Evolutionary conservation across 495 filamentous ascomycete genomes (phyloP), one percentile per base, ranked within the genome.

Genomic region (Penicillium fimorum): DNA sequence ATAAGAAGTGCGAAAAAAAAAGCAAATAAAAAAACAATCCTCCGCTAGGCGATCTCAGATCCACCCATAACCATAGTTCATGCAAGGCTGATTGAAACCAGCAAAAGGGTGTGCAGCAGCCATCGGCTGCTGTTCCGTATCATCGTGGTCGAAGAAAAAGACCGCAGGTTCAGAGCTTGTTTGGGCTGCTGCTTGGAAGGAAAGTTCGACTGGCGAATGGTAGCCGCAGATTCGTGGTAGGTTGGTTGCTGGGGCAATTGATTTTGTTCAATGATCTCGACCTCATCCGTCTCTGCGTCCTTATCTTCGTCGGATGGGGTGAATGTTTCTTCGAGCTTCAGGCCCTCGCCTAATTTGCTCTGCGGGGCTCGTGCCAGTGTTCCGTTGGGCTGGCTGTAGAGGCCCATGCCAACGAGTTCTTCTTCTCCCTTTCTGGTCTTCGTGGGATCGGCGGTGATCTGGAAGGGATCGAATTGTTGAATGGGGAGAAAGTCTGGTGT

Each of bases 301-400:
- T 84, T 79, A 29, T 84, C 82, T 6, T 87, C 83, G 29, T 84
- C 80, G 6, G 88, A 87, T 12, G 90, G 90, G 32, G 84, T 84
- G 79, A 89, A 95, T 5, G 87, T 87, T 57, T 93, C 90, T 74
- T 92, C 90, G 13, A 95, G 75, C 64, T 92, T 95, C 62, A 92
- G 70, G 0, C 89, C 89, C 64, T 89, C 89, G 41, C 89, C 88
- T 12, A 76, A 79, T 1, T 66, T 45, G 32, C 58, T 64, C 37
- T 65, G 64, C 17, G 79, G 78, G 5, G 79, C 76, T 32, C 78
- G 79, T 43, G 79, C 79, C 8, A 68, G 60, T 53, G 54, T 78
- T 49, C 76, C 71, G 35, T 81, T 82, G 8, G 86, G 86, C 30
- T 82, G 70, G 64, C 88, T 89, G 72, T 95, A 93, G 2, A 95